A percentile compares a stretch with the other conserved stretches of the same genome.
These are phyloP conservation scores for Cynanchum wilfordii DNA, from an alignment of 257 asterid species.

Conservation along the genomic window DNA sequence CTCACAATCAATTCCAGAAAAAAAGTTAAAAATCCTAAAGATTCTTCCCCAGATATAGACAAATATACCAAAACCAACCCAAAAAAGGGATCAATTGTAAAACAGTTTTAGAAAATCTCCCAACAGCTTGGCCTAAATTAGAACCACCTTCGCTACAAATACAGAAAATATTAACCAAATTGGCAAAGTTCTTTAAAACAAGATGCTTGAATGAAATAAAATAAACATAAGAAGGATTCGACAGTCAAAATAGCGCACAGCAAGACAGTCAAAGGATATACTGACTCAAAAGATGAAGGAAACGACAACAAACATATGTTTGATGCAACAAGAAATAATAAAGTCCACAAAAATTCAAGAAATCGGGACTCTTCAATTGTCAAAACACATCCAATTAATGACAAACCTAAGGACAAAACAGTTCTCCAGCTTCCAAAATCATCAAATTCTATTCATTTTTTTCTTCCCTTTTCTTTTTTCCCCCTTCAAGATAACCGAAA, in stretches of 20 bases:
- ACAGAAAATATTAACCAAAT: constrained; percentile 3
- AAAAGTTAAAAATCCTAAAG: background rate
- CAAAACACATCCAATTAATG: background rate
- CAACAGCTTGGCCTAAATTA: background rate
- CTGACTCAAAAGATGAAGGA: background rate
- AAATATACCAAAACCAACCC: background rate
- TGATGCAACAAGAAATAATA: constrained; percentile 10
- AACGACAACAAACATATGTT: background rate
- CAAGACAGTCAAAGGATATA: background rate
- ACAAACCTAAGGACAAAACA: background rate
- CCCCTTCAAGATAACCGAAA: background rate
- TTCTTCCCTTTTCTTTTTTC: background rate
- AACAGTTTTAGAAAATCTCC: background rate
- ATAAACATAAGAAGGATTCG: background rate
- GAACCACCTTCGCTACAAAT: background rate
- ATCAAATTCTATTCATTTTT: background rate
- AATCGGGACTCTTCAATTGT: background rate
- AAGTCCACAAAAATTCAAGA: constrained; percentile 5
- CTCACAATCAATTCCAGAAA: background rate
- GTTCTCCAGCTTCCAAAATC: constrained; percentile 4
- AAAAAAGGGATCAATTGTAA: background rate
- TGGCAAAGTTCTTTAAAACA: background rate
- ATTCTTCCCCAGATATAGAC: background rate
- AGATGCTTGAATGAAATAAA: background rate
- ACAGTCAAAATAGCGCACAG: background rate